Evolutionary conservation across 148 eudicot species (phyloP), one percentile per base, ranked within the genome.

Genomic region (Bassia scoparia): DNA sequence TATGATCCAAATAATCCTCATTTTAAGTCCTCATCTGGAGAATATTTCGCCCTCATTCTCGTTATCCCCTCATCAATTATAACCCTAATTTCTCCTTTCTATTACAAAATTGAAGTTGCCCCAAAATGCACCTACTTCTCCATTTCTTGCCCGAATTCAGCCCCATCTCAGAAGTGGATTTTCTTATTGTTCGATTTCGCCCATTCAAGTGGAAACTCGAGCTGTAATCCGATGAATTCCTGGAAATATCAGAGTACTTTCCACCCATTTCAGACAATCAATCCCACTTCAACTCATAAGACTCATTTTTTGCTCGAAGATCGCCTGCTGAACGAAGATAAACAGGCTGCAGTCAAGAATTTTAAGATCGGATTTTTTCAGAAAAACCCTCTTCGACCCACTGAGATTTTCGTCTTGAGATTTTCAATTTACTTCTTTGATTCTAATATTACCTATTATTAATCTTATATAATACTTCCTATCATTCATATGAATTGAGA

Each of bases 1-100:
- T 1, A 90, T 81, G 44, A 87, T 87, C 92, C 96, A 88, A 3
- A 90, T 83, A 6, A 90, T 82, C 72, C 90, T 77, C 78, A 80
- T 37, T 64, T 85, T 88, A 44, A 90, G 72, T 88, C 90, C 3
- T 80, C 87, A 58, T 84, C 83, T 0, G n/a, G 67, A 73, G 26
- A 87, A 50, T 60, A 46, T 7, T 11, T 24, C 49, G 0, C 60
- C 74, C 7, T 66, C 75, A 72, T 74, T 58, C 54, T 69, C 79
- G 48, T 15, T n/a, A 41, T 41, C 46, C 24, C 23, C 2, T 34
- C 77, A 7, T 59, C 54, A 21, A 0, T 30, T 17, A 43, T 0
- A 24, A 54, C 13, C 60, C 64, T 0, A 2, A 20, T 48, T 61
- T 74, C 62, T 75, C 75, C 5, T 35, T 64, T 7, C 16, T 33